Evolutionary conservation across 495 filamentous ascomycete genomes (phyloP).

Genomic region (Penicillium chermesinum): DNA sequence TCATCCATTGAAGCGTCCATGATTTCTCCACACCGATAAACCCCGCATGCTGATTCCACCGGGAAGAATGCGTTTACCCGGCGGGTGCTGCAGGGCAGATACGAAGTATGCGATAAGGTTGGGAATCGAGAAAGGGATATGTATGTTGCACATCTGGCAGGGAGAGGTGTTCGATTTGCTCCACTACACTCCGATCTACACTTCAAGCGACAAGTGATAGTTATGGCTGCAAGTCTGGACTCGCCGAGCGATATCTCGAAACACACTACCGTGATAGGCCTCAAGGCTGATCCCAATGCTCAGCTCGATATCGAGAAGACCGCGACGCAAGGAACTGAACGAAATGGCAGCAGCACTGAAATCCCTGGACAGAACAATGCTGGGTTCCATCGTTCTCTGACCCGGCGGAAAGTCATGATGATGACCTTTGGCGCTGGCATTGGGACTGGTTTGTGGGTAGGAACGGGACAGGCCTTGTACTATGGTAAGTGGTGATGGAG

Average conservation of each 20-base stretch:
- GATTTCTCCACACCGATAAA: too few relatives aligned
- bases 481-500: too few relatives aligned
- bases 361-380: conserved; percentile 10
- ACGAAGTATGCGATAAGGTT: neutral
- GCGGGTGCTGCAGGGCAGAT: neutral
- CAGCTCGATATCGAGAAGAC: conserved; percentile 15
- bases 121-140: neutral
- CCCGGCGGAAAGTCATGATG: conserved; percentile 29
- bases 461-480: conserved; percentile 22
- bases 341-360: conserved; percentile 11
- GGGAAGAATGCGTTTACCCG: neutral
- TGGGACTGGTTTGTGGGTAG: conserved; percentile 24
- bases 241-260: neutral
- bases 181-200: neutral
- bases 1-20: too few relatives aligned
- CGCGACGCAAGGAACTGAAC: conserved; percentile 11
- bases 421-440: conserved; percentile 31
- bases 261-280: conserved; percentile 1
- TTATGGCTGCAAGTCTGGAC: conserved; percentile 3
- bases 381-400: conserved; percentile 27
- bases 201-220: neutral
- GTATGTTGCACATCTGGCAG: neutral
- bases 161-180: neutral
- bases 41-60: neutral
- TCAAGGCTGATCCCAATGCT: conserved; percentile 3